Percentiles rank a stretch among this genome's conserved stretches.
Evolutionary conservation across 2,329 filamentous ascomycete genomes (phyloP).

Genomic region (Arthrobotrys sinensis): DNA sequence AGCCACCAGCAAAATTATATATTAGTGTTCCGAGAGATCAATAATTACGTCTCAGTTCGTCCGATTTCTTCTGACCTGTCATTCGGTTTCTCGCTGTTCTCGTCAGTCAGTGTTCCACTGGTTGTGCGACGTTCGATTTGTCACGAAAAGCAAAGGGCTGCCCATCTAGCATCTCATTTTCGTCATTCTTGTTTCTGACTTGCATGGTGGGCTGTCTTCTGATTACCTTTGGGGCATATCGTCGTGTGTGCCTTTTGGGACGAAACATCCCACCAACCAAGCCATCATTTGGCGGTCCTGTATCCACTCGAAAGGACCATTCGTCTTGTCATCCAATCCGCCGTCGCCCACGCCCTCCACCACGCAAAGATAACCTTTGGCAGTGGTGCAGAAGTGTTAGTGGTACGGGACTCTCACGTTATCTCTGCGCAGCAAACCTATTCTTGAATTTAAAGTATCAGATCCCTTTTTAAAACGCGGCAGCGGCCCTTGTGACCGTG

Average conservation of each 20-base stretch:
- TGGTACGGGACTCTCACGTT: conserved; percentile 58
- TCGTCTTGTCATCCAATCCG: conserved; percentile 53
- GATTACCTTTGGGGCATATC: conserved; percentile 52
- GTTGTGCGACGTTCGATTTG: conserved; percentile 51
- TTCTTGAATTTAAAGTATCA: conserved; percentile 62
- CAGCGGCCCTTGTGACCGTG: conserved; percentile 61
- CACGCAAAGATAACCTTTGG: conserved; percentile 45
- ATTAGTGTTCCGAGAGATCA: conserved; percentile 5
- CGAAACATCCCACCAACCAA: conserved; percentile 57
- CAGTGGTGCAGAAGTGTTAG: conserved; percentile 32
- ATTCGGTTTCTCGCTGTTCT: conserved; percentile 38
- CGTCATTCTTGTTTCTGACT: conserved; percentile 38
- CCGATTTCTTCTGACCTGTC: conserved; percentile 41
- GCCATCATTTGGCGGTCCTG: conserved; percentile 43
- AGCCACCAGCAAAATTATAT: conserved; percentile 29
- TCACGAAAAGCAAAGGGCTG: conserved; percentile 43
- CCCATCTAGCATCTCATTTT: conserved; percentile 40
- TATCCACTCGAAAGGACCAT: conserved; percentile 48
- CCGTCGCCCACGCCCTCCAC: conserved; percentile 58
- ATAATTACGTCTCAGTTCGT: conserved; percentile 38
- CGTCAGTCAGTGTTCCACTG: conserved; percentile 41
- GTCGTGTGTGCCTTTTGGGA: conserved; percentile 56
- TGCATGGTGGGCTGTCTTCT: conserved; percentile 53
- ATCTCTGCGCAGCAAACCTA: conserved; percentile 60
- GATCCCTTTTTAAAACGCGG: conserved; percentile 61